phyloP scores from a whole-genome alignment of 805 yeast species.

The Ogataea ganodermae region DNA sequence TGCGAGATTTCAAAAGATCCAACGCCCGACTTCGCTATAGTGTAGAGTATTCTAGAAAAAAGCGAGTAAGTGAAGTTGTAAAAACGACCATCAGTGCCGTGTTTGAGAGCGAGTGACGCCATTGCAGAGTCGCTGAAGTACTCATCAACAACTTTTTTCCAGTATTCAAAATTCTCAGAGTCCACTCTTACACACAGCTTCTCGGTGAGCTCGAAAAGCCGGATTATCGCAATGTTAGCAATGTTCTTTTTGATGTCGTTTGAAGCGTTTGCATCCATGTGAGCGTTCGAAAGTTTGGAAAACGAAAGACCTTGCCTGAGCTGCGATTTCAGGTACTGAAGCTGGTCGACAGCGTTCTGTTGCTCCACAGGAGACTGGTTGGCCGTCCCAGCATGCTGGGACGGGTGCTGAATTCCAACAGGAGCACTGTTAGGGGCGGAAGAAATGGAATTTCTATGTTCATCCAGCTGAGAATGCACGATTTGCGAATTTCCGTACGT shows the following conservation, averaged over 20 bases:
- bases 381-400: background rate
- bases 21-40: conserved; percentile 54
- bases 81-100: conserved; percentile 49
- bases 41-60: conserved; percentile 62
- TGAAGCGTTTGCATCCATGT: conserved; percentile 17
- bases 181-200: conserved; percentile 43
- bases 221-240: conserved; percentile 52
- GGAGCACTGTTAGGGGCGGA: background rate
- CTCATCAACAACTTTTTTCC: conserved; percentile 52
- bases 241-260: conserved; percentile 34
- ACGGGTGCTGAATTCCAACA: conserved; percentile 4
- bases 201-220: conserved; percentile 53
- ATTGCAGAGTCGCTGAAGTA: conserved; percentile 55
- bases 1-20: conserved; percentile 53
- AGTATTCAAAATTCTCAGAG: conserved; percentile 46
- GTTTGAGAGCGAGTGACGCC: conserved; percentile 47
- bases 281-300: conserved; percentile 14
- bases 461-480: conserved; percentile 24
- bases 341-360: conserved; percentile 2
- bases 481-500: conserved; percentile 34
- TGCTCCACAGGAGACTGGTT: background rate
- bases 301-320: conserved; percentile 11
- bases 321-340: conserved; percentile 12
- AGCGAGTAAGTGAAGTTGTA: conserved; percentile 66
- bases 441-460: conserved; percentile 17